Conservation (phyloP, 192 early-diverging fungal genomes). For the Physocladia obscura region DNA sequence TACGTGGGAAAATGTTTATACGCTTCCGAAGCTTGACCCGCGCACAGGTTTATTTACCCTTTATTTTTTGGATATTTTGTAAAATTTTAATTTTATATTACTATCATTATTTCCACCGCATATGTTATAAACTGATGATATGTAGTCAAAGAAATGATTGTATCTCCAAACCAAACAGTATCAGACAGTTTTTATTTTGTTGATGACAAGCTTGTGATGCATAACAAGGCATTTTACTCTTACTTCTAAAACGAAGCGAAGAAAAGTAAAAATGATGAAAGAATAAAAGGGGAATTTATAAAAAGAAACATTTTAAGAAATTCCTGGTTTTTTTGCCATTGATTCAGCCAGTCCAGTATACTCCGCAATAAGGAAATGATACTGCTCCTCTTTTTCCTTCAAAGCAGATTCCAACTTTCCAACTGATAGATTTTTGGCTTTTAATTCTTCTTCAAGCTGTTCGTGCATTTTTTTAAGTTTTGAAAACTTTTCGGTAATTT, state of each 20-base stretch:
- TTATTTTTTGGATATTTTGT: not conserved
- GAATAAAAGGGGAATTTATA: not conserved
- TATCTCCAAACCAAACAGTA: constrained; percentile 32
- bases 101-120: too few species aligned
- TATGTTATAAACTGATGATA: too few species aligned
- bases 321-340: constrained; percentile 10
- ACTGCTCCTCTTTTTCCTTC: constrained; percentile 51
- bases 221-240: constrained; percentile 54
- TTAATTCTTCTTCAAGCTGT: constrained; percentile 34
- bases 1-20: constrained; percentile 55
- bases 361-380: constrained; percentile 50
- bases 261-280: not conserved
- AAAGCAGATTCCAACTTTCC: constrained; percentile 32
- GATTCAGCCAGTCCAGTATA: constrained; percentile 37
- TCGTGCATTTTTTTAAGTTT: constrained; percentile 25
- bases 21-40: constrained; percentile 34
- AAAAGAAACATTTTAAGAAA: not conserved
- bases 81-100: constrained; percentile 12
- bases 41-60: constrained; percentile 26
- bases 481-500: constrained; percentile 25
- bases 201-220: constrained; percentile 53
- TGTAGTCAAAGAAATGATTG: constrained; percentile 50
- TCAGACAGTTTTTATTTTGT: constrained; percentile 65
- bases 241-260: constrained; percentile 26
- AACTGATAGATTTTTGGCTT: constrained; percentile 25